phyloP scores from a whole-genome alignment of 495 filamentous ascomycete genomes.

The Penicillium cosmopolitanum region DNA sequence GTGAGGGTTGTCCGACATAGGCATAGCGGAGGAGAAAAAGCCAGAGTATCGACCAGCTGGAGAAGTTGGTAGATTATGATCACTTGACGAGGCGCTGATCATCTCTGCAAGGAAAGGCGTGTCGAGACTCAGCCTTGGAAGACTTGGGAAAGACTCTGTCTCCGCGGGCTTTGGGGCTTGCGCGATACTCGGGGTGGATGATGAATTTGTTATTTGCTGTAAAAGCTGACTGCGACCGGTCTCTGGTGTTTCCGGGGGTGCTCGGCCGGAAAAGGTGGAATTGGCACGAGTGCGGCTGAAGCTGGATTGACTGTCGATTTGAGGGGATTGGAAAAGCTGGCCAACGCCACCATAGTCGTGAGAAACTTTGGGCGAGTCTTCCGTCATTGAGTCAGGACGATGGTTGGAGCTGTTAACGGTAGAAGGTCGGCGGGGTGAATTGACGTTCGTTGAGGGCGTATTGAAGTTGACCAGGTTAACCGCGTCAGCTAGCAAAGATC shows the following conservation, averaged over 20 bases:
- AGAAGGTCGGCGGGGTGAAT: conserved; percentile 48
- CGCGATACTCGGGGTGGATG: conserved; percentile 7
- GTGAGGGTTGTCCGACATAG: conserved; percentile 66
- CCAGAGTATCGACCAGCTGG: conserved; percentile 57
- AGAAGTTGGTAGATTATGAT: conserved; percentile 32
- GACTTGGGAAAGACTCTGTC: conserved; percentile 41
- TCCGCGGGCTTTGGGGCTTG: conserved; percentile 14
- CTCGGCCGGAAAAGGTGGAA: conserved; percentile 36
- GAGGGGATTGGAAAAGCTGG: conserved; percentile 41
- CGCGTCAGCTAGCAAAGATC: conserved; percentile 55
- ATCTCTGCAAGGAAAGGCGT: conserved; percentile 48
- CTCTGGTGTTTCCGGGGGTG: conserved; percentile 22
- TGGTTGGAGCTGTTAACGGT: conserved; percentile 47
- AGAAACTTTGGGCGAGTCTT: conserved; percentile 61
- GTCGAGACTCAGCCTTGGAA: conserved; percentile 47
- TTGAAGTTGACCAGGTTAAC: conserved; percentile 56
- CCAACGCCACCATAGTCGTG: conserved; percentile 54
- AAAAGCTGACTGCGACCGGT: conserved; percentile 33
- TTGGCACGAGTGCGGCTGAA: conserved; percentile 36
- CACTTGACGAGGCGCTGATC: conserved; percentile 24
- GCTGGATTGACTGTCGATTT: conserved; percentile 22
- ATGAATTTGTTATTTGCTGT: conserved; percentile 35
- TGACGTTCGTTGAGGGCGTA: conserved; percentile 49
- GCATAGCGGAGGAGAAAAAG: conserved; percentile 84
- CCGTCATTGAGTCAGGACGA: conserved; percentile 66